These are phyloP conservation scores for Geotrichum phurueaensis DNA, from an alignment of 1,139 yeast genomes.

Conservation along the genomic window DNA sequence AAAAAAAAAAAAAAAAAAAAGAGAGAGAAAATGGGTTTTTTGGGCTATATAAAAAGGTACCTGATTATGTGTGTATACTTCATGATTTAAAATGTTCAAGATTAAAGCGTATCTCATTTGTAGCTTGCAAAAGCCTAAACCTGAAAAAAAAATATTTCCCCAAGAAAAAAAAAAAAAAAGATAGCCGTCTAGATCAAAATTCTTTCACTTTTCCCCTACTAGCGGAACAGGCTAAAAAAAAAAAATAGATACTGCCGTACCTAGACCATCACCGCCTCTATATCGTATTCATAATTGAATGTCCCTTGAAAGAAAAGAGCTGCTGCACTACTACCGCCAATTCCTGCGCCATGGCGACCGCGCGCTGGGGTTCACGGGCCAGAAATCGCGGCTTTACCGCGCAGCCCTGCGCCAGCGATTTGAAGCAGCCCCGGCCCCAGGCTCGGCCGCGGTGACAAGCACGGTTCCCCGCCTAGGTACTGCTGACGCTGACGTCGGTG, in stretches of 20 bases:
- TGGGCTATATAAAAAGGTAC: neutral
- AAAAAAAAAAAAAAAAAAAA: neutral
- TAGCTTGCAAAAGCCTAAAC: neutral
- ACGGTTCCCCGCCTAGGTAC: too few relatives aligned
- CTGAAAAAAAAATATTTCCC: neutral
- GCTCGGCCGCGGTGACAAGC: too few relatives aligned
- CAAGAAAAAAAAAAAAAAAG: neutral
- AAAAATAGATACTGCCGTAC: too few relatives aligned
- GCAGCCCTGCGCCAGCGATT: conserved; percentile 16
- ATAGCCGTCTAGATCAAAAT: neutral
- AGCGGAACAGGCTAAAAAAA: too few relatives aligned
- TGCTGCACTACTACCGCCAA: conserved; percentile 21
- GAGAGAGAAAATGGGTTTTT: too few relatives aligned
- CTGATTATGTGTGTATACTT: neutral
- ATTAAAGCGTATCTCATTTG: neutral
- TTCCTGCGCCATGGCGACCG: conserved; percentile 20
- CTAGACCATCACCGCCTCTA: too few relatives aligned
- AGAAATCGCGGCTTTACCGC: conserved; percentile 11
- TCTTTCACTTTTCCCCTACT: neutral
- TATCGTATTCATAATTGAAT: neutral
- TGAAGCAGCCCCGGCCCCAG: neutral
- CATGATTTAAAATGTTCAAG: neutral
- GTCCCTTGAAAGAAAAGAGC: conserved; percentile 17
- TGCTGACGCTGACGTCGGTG: too few relatives aligned
- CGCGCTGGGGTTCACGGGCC: conserved; percentile 19